These are phyloP conservation scores for Arthroderma sp. DNA, from an alignment of 2,329 filamentous ascomycete species.

Conservation along the genomic window DNA sequence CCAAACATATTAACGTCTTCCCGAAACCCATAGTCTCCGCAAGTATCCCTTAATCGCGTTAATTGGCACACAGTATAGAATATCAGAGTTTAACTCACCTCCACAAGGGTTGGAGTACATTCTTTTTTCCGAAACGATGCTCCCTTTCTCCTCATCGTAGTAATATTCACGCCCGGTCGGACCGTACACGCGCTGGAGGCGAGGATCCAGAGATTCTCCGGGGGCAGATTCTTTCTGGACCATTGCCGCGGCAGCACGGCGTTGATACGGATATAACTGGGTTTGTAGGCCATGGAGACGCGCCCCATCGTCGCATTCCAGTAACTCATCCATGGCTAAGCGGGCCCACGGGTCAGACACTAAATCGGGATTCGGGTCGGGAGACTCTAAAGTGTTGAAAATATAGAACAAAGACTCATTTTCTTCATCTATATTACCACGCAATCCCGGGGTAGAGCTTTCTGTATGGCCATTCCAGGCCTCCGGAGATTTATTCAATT, in stretches of 20 bases:
- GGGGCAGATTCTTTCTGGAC: slow-evolving; percentile 63
- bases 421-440: slow-evolving; percentile 12
- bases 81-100: slow-evolving; percentile 35
- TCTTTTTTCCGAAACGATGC: slow-evolving; percentile 51
- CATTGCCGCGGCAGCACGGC: slow-evolving; percentile 69
- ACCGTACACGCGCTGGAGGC: slow-evolving; percentile 48
- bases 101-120: slow-evolving; percentile 63
- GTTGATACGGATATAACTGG: slow-evolving; percentile 63
- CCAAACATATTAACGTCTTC: slow-evolving; percentile 78
- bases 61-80: slow-evolving; percentile 3
- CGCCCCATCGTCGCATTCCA: slow-evolving; percentile 12
- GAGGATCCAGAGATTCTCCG: slow-evolving; percentile 55
- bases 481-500: slow-evolving; percentile 24
- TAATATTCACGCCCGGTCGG: slow-evolving; percentile 55
- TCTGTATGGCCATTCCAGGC: slow-evolving; percentile 26
- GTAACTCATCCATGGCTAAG: slow-evolving; percentile 25
- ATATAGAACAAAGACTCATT: slow-evolving; percentile 38
- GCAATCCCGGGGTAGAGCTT: slow-evolving; percentile 2
- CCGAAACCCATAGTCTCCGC: slow-evolving; percentile 46
- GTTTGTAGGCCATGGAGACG: slow-evolving; percentile 37
- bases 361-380: slow-evolving; percentile 19
- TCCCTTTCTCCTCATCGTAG: slow-evolving; percentile 52
- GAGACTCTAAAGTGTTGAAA: slow-evolving; percentile 36
- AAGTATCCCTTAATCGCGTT: slow-evolving; percentile 23
- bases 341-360: slow-evolving; percentile 22